phyloP scores from a whole-genome alignment of 1,139 yeast genomes.

The Meyerozyma guilliermondii region DNA sequence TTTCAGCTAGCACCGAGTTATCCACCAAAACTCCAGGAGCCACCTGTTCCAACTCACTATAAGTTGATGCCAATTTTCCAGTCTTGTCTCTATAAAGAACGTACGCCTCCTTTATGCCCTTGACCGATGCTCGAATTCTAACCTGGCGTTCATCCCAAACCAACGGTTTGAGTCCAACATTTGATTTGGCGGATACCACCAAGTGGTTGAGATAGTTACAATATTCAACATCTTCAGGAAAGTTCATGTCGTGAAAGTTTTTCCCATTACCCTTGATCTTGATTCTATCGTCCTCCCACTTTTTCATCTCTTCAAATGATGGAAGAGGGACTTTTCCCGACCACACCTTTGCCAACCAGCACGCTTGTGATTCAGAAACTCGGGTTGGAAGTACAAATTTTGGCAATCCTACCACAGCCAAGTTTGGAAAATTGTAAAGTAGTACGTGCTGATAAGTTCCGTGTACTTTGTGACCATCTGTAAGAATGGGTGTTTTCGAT shows the following conservation, averaged over 20 bases:
- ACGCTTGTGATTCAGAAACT: constrained; percentile 54
- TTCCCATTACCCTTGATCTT: constrained; percentile 32
- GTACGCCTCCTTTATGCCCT: constrained; percentile 32
- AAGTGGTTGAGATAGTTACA: constrained; percentile 33
- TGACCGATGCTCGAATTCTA: constrained; percentile 26
- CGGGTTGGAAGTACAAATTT: constrained; percentile 56
- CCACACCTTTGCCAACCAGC: constrained; percentile 52
- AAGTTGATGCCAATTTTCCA: constrained; percentile 23
- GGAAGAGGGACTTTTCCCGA: constrained; percentile 44
- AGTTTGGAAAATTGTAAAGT: constrained; percentile 49
- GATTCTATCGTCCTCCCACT: constrained; percentile 32
- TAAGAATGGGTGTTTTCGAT: constrained; percentile 27
- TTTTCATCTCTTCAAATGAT: constrained; percentile 29
- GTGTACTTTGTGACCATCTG: constrained; percentile 41
- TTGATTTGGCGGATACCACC: constrained; percentile 21
- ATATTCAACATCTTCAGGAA: constrained; percentile 47
- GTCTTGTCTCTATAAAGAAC: constrained; percentile 24
- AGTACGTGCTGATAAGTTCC: constrained; percentile 51
- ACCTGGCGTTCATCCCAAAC: constrained; percentile 34
- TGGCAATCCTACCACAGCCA: constrained; percentile 50
- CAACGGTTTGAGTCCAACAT: constrained; percentile 29
- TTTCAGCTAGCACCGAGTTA: neutral
- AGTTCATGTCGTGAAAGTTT: constrained; percentile 39
- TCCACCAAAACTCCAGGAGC: neutral
- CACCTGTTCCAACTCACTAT: constrained; percentile 25